phyloP scores from a whole-genome alignment of 768 basidiomycete genomes.

The Mycena epipterygia region DNA sequence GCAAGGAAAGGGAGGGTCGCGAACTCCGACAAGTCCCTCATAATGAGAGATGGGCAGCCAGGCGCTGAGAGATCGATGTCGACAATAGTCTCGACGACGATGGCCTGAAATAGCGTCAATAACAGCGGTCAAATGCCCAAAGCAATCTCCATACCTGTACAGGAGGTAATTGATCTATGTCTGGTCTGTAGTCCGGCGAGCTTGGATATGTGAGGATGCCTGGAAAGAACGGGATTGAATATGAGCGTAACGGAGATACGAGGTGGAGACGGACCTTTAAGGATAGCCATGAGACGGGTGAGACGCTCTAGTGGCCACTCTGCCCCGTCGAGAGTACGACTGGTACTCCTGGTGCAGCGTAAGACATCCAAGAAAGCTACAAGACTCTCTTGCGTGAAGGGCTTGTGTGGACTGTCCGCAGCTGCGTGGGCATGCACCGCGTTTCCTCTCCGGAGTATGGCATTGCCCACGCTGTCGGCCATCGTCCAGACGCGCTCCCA shows the following conservation, averaged over 20 bases:
- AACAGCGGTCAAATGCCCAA: background rate
- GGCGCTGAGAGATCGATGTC: constrained; percentile 73
- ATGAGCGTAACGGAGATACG: background rate
- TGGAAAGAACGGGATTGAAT: constrained; percentile 44
- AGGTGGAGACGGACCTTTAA: constrained; percentile 68
- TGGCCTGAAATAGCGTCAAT: constrained; percentile 58
- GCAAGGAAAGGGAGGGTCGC: constrained; percentile 90
- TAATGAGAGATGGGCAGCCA: constrained; percentile 78
- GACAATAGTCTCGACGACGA: constrained; percentile 79
- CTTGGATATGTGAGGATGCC: constrained; percentile 84
- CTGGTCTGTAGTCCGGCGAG: constrained; percentile 90
- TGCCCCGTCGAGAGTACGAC: constrained; percentile 58
- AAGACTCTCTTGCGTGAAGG: constrained; percentile 90
- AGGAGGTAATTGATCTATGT: constrained; percentile 85
- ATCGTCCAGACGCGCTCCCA: constrained; percentile 79
- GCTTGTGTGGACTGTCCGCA: constrained; percentile 47
- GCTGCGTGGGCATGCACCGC: constrained; percentile 28
- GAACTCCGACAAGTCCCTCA: constrained; percentile 89
- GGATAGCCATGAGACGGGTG: constrained; percentile 77
- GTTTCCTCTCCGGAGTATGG: constrained; percentile 54
- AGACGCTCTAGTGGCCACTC: constrained; percentile 81
- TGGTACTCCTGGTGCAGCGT: constrained; percentile 67
- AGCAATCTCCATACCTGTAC: constrained; percentile 69
- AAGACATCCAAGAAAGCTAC: constrained; percentile 85
- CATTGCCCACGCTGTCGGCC: constrained; percentile 75